Percentiles rank a stretch among this genome's conserved stretches.
Evolutionary conservation across 768 basidiomycete genomes (phyloP).

Genomic region (Leccinum boreale): DNA sequence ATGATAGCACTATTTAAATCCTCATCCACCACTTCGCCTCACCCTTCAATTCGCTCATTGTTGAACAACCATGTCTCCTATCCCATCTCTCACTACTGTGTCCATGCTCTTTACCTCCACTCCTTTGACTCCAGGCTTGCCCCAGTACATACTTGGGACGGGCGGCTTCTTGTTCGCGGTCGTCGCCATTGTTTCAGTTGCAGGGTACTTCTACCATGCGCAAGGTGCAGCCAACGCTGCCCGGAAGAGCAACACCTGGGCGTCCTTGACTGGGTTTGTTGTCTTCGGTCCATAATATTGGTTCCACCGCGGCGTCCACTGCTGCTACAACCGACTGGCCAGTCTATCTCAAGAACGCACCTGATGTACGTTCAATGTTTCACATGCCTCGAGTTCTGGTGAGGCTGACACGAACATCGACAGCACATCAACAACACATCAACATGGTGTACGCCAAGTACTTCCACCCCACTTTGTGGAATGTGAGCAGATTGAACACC

Average conservation of each 20-base stretch:
- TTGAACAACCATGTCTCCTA: constrained; percentile 17
- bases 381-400: not conserved
- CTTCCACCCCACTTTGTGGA: too few relatives aligned
- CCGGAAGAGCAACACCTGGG: constrained; percentile 4
- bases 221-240: not conserved
- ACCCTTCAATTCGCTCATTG: not conserved
- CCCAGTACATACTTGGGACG: constrained; percentile 7
- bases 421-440: constrained; percentile 12
- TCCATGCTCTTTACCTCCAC: not conserved
- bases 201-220: constrained; percentile 15
- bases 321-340: not conserved
- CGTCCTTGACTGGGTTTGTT: not conserved
- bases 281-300: constrained; percentile 5
- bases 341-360: constrained; percentile 9
- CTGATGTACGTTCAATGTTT: constrained; percentile 1
- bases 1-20: constrained; percentile 3
- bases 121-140: not conserved
- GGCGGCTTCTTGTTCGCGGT: constrained; percentile 14
- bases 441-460: too few relatives aligned
- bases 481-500: too few relatives aligned
- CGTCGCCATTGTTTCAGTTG: constrained; percentile 12
- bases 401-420: not conserved
- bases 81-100: constrained; percentile 4
- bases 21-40: not conserved
- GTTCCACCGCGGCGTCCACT: not conserved